Conservation (phyloP, 1,284 basidiomycete genomes). For the Somion occarium region DNA sequence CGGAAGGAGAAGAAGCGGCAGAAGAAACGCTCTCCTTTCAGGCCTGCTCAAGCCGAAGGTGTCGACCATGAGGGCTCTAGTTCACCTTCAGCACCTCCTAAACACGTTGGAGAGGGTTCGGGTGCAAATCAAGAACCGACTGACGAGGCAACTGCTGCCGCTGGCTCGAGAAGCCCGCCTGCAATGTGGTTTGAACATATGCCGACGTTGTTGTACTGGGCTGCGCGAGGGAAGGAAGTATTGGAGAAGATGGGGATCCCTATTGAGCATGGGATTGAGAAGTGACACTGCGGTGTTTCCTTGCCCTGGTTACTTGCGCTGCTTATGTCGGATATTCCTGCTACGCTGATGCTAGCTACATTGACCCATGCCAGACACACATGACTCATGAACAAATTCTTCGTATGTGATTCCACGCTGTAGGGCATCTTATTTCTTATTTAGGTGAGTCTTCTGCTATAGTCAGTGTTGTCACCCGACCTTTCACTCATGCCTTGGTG, state of each 20-base stretch:
- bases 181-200: slow-evolving; percentile 55
- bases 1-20: slow-evolving; percentile 14
- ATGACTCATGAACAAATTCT: too few species aligned
- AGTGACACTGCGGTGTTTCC: too few species aligned
- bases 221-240: slow-evolving; percentile 41
- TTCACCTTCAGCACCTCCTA: not conserved
- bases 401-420: too few species aligned
- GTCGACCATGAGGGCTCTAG: not conserved
- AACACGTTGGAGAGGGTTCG: not conserved
- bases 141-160: not conserved
- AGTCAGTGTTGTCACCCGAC: too few species aligned
- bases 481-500: too few species aligned
- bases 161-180: slow-evolving; percentile 1
- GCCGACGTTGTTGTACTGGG: slow-evolving; percentile 44
- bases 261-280: slow-evolving; percentile 42
- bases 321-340: too few species aligned
- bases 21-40: too few species aligned
- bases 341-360: too few species aligned
- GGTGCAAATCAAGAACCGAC: not conserved
- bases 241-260: slow-evolving; percentile 45
- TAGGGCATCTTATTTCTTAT: too few species aligned
- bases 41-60: not conserved
- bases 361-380: too few species aligned
- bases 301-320: too few species aligned
- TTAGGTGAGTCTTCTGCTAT: too few species aligned